Base-by-base conservation (phyloP, 2,329 filamentous ascomycete species). In the Diaporthe velutina region DNA sequence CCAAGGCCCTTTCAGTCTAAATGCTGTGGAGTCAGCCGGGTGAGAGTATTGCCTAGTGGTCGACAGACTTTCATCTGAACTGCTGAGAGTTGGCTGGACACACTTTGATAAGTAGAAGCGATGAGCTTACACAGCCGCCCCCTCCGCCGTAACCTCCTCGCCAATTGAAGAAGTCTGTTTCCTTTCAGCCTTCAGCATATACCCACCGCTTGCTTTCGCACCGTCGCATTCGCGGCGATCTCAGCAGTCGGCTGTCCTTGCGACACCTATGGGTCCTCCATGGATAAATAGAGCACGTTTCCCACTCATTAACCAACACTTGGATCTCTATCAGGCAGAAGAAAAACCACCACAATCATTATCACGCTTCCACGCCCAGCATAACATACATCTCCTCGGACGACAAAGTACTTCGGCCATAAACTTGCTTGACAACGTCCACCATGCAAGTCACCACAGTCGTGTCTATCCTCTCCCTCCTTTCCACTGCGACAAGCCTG, bases 81-180 rank as follows among this genome's bases (percentile, higher is more conserved):
- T 67, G 28, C 40, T 25, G 28, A 67, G 10, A n/a, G 61, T 33
- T 67, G 61, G 42, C 61, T 52, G 45, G 42, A 67, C 42, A 17
- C 28, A 15, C 30, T 33, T 13, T 35, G 42, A 33, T 10, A 35
- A 25, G 45, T 25, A 50, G 19, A 17, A 22, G 28, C 19, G 61
- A 66, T 4, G 30, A 66, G 28, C 19, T 50, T 25, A 19, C 61
- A 66, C 61, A 50, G 42, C 42, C 28, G 19, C 35, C 30, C 22
- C 22, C 30, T 25, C 28, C 61, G 19, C 13, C n/a, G 30, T 33
- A 15, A n/a, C 42, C 28, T 38, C 22, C 19, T 48, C 60, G 40
- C 42, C 19, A n/a, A 2, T 22, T n/a, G 17, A 48, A 66, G 35
- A 58, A 38, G 57, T 17, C 38, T 35, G 57, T 28, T 38, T 19